Evolutionary conservation across 176 grass and related monocot species (phyloP), one percentile per base, ranked within the genome.

Genomic region (Triticum timopheevii): DNA sequence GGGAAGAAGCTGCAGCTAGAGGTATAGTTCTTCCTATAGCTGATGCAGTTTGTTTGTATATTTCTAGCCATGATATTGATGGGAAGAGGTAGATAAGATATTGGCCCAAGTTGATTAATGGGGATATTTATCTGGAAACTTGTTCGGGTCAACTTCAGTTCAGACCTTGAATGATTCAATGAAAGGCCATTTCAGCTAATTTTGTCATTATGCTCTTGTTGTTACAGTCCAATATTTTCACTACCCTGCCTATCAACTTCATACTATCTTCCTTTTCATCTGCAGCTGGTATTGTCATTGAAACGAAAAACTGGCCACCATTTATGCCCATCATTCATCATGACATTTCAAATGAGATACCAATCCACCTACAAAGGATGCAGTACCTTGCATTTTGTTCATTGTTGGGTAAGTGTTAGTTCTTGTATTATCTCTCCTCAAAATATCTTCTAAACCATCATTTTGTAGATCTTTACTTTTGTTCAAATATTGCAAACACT

Each of bases 271-370:
- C 42, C 56, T 64, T 95, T 66, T 84, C 4, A 34, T 86, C 86
- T 85, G 80, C 90, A 98, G 97, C 89, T 89, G 97, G 97, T 65
- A 94, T 96, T 87, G 92, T 94, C 54, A 90, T 98, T 50, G 92
- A 98, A 67, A 87, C 88, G 54, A 98, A 96, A 90, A 98, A 98
- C 73, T 98, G 94, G 89, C 97, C 94, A 38, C 94, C 97, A 30
- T 96, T 98, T 88, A 88, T 98, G 36, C 94, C 97, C 39, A 84
- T 98, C 88, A 98, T 98, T 76, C 97, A 96, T 92, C 94, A 98
- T 83, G 97, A 98, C 86, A 98, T 98, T 88, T 82, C 89, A 70
- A 96, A 94, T 74, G 97, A 98, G 85, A 98, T 96, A 90, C 94
- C 97, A 35, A 82, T 96, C 83, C 90, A 96, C 76, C 58, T 94